phyloP scores from a whole-genome alignment of 2,329 filamentous ascomycete species.

The Pseudogymnoascus sp. region DNA sequence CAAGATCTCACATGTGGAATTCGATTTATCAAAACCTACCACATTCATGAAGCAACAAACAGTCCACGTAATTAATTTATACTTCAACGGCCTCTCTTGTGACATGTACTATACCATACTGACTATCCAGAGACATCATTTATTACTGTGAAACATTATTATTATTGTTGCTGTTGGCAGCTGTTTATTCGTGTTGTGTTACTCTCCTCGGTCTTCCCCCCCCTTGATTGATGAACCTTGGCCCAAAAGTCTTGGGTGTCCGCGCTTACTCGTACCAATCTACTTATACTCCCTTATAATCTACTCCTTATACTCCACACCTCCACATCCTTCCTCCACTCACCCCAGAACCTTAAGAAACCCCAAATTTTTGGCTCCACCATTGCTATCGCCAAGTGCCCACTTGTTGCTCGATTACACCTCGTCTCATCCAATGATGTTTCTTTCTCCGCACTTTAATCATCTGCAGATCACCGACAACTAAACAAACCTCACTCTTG shows the following conservation, averaged over 20 bases:
- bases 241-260: background rate
- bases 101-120: background rate
- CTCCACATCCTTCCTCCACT: background rate
- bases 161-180: background rate
- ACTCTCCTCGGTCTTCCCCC: background rate
- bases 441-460: slow-evolving; percentile 1
- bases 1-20: background rate
- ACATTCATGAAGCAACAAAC: background rate
- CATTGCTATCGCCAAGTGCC: background rate
- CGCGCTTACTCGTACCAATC: background rate
- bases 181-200: background rate
- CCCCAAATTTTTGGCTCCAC: slow-evolving; percentile 6
- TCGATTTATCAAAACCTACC: background rate
- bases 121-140: background rate
- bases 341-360: slow-evolving; percentile 4
- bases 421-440: slow-evolving; percentile 3
- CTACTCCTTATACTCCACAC: slow-evolving; percentile 6
- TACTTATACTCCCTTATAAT: slow-evolving; percentile 6
- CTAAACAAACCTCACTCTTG: slow-evolving; percentile 5
- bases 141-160: background rate
- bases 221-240: slow-evolving; percentile 3
- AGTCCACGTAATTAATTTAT: background rate
- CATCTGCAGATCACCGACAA: slow-evolving; percentile 3
- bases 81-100: background rate
- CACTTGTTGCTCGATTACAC: background rate